Base-by-base conservation (phyloP, 306 rosid genomes). In the Rosa rugosa region DNA sequence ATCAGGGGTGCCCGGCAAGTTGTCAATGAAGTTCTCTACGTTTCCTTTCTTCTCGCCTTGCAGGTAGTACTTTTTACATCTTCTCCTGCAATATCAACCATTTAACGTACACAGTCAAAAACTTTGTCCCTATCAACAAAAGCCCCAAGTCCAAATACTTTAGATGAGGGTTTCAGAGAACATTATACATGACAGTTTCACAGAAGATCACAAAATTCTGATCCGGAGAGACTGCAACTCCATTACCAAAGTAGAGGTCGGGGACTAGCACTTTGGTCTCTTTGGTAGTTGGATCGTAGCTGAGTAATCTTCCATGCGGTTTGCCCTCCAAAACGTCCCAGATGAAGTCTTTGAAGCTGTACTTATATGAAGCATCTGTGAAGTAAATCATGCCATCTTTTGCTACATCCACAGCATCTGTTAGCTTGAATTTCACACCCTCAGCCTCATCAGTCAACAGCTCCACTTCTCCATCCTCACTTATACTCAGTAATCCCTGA, bases 291-390 rank as follows among this genome's bases (percentile, higher is more conserved):
- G 90, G 91, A 72, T 91, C 79, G 62, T 89, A 93, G 81, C 91
- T 87, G 79, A 93, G 40, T 46, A 91, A 78, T 78, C 98, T 87
- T 0, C 98, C 97, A 50, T 86, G 47, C 31, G 98, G 94, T 50
- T 81, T 80, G 0, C 93, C 92, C 72, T 87, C 98, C 0, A 82
- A 22, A 3, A 91, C 0, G 67, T 91, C 98, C 20, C 7, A 79
- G 0, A 27, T 4, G 82, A 14, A 38, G 0, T 90, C 84, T 0
- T 78, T 13, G 0, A 86, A 25, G 2, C 63, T 20, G 83, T 91
- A 87, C 74, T 91, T 88, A 65, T 83, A 83, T 0, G 98, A 82
- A 38, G 93, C 92, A n/a, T 93, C 97, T 3, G 95, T 91, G 84
- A 93, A 87, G 76, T 91, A 91, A 65, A 93, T 81, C 40, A 73